Evolutionary conservation across 164 flowering plant species (phyloP).

Genomic region (Chloranthus sessilifolius): DNA sequence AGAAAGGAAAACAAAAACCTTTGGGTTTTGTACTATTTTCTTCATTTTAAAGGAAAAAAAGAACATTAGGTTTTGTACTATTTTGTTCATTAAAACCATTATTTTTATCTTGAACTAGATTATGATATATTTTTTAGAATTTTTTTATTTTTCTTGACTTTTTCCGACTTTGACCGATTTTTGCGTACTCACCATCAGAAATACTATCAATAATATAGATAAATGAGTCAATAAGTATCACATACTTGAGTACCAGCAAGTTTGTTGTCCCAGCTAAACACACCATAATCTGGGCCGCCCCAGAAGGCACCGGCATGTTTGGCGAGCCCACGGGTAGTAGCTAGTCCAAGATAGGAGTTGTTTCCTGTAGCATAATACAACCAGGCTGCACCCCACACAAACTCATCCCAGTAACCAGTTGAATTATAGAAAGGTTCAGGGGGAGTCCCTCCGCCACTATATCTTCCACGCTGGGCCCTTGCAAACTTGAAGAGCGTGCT

Average conservation of each 20-base stretch:
- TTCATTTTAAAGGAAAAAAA: no score
- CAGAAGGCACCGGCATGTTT: conserved; percentile 98
- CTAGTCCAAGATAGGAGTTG: conserved; percentile 62
- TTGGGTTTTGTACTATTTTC: no score
- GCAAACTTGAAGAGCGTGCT: conserved; percentile 65
- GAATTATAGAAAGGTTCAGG: conserved; percentile 77
- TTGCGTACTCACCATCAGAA: no score
- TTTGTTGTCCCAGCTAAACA: conserved; percentile 96
- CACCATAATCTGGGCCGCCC: conserved; percentile 93
- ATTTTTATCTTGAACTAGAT: no score
- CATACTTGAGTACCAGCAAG: conserved; percentile 92
- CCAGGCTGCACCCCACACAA: conserved; percentile 95
- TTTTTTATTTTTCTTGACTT: no score
- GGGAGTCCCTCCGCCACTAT: conserved; percentile 60
- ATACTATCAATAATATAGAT: no score
- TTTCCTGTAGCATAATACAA: conserved; percentile 96
- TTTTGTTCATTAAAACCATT: no score
- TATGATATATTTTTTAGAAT: no score
- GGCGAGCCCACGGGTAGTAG: conserved; percentile 63
- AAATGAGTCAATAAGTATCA: conserved; percentile 6
- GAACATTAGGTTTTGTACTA: no score
- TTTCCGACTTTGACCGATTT: no score
- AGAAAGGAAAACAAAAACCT: no score
- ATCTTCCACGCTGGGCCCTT: conserved; percentile 75
- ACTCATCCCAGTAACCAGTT: conserved; percentile 86